These are phyloP conservation scores for Mrakia blollopis DNA, from an alignment of 768 basidiomycete species.

Conservation along the genomic window DNA sequence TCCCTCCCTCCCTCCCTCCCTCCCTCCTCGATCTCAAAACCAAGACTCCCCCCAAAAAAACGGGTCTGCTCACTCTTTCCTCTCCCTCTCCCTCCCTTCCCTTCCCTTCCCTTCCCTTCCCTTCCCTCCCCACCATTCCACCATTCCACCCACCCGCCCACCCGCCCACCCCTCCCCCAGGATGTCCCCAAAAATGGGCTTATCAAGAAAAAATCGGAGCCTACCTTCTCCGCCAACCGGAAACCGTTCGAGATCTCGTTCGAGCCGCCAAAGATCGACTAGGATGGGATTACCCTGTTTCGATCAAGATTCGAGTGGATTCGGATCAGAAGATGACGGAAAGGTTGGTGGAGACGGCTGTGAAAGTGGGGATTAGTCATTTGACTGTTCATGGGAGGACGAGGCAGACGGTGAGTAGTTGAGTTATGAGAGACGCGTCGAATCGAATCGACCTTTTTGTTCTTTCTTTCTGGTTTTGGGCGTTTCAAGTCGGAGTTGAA, in stretches of 20 bases:
- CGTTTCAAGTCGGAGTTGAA: too few relatives aligned
- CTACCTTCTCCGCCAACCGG: slow-evolving; percentile 49
- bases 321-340: slow-evolving; percentile 41
- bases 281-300: slow-evolving; percentile 49
- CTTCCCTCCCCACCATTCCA: background rate
- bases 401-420: slow-evolving; percentile 32
- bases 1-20: too few relatives aligned
- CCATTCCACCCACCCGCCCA: too few relatives aligned
- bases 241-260: slow-evolving; percentile 49
- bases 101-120: background rate
- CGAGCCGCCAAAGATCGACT: slow-evolving; percentile 46
- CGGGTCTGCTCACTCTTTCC: too few relatives aligned
- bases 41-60: too few relatives aligned
- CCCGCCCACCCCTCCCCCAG: slow-evolving; percentile 27
- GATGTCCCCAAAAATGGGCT: slow-evolving; percentile 51
- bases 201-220: slow-evolving; percentile 50
- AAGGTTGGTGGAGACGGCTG: slow-evolving; percentile 35
- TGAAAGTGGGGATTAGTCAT: slow-evolving; percentile 47
- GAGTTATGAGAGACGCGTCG: too few relatives aligned
- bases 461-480: too few relatives aligned
- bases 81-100: background rate
- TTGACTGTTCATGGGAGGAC: slow-evolving; percentile 52
- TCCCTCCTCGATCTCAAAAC: too few relatives aligned
- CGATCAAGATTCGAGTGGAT: slow-evolving; percentile 52
- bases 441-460: too few relatives aligned